A percentile compares a stretch with the other conserved stretches of the same genome.
Evolutionary conservation across 257 asterid species (phyloP).

Genomic region (Solanum verrucosum): DNA sequence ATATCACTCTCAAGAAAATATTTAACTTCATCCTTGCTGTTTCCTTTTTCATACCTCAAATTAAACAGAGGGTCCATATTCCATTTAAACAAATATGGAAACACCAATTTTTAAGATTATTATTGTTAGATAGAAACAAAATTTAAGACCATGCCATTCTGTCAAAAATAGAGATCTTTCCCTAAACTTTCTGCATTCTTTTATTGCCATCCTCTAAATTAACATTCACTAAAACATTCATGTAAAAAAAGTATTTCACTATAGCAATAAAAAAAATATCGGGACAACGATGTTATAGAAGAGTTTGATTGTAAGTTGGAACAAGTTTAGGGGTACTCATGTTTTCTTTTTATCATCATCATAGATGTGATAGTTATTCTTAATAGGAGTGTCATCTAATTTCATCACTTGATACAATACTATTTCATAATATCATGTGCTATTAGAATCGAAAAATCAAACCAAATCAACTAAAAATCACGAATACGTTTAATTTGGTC

Average conservation of each 20-base stretch:
- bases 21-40: not conserved
- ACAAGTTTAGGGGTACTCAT: not conserved
- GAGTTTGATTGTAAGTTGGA: not conserved
- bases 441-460: not conserved
- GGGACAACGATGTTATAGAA: accelerated
- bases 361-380: not conserved
- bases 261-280: not conserved
- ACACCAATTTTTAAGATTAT: not conserved
- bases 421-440: not conserved
- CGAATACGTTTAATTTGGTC: not conserved
- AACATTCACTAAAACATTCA: not conserved
- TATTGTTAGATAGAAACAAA: not conserved
- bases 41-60: not conserved
- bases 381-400: not conserved
- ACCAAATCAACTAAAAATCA: not conserved
- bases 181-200: not conserved
- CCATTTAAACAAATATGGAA: not conserved
- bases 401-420: not conserved
- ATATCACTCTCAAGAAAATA: not conserved
- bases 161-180: not conserved
- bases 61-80: not conserved
- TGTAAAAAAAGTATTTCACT: not conserved
- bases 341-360: not conserved
- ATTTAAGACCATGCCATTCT: not conserved
- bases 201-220: not conserved